Percentiles rank a stretch among this genome's conserved stretches.
Evolutionary conservation across 108 stramenopile species (phyloP).

Genomic region (Tribonema minus): DNA sequence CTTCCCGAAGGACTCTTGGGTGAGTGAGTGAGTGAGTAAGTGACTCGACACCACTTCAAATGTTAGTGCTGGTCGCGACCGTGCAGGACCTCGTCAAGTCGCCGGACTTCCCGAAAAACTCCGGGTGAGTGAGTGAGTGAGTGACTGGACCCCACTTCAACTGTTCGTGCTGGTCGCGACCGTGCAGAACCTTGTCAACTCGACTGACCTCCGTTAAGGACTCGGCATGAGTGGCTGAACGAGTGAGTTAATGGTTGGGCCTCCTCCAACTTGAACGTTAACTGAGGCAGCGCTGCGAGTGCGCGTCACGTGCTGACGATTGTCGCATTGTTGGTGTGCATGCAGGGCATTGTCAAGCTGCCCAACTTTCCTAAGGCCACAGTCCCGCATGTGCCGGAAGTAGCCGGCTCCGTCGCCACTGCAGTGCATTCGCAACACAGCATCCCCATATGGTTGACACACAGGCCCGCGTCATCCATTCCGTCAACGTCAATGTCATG

Average conservation of each 20-base stretch:
- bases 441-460: too few species aligned
- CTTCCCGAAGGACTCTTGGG: not conserved
- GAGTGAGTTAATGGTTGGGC: not conserved
- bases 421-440: too few species aligned
- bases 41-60: not conserved
- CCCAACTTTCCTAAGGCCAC: too few species aligned
- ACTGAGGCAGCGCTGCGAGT: not conserved
- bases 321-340: too few species aligned
- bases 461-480: too few species aligned
- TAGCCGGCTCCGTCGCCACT: too few species aligned
- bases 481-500: too few species aligned
- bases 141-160: not conserved
- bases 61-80: constrained; percentile 11
- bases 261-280: not conserved
- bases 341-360: too few species aligned
- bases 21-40: not conserved
- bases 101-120: not conserved
- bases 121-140: not conserved
- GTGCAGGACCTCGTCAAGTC: constrained; percentile 17
- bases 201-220: not conserved
- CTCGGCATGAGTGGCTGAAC: not conserved
- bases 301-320: not conserved
- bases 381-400: too few species aligned
- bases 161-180: constrained; percentile 11
- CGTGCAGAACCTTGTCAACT: constrained; percentile 13